Evolutionary conservation across 768 basidiomycete species (phyloP).

Genomic region (Boletus rufocinnamomeus): DNA sequence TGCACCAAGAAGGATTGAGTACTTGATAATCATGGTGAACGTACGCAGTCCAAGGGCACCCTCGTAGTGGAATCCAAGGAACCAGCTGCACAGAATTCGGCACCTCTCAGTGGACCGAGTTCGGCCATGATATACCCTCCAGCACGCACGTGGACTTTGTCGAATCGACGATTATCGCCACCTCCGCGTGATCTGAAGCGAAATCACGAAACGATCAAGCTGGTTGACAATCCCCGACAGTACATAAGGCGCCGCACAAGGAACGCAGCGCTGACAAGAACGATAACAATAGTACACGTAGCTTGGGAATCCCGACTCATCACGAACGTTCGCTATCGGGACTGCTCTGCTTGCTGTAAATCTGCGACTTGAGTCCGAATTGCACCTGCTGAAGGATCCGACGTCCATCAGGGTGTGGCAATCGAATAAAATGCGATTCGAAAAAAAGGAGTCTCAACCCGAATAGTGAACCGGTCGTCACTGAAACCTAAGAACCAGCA

Average conservation of each 20-base stretch:
- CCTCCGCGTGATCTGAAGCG: not conserved
- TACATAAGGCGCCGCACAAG: not conserved
- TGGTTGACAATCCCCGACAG: not conserved
- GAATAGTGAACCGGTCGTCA: not conserved
- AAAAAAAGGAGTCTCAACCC: not conserved
- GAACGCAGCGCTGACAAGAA: not conserved
- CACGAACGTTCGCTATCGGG: not conserved
- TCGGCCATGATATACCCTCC: constrained; percentile 13
- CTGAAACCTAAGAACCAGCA: not conserved
- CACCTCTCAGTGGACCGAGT: not conserved
- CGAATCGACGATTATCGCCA: not conserved
- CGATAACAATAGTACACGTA: not conserved
- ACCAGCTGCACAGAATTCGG: not conserved
- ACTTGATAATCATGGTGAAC: constrained; percentile 18
- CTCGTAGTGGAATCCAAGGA: too few relatives aligned
- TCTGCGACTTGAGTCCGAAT: not conserved
- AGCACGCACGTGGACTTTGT: constrained; percentile 10
- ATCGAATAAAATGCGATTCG: not conserved
- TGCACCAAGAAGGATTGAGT: constrained; percentile 17
- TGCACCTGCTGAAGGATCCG: not conserved
- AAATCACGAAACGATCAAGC: not conserved
- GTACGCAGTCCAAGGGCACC: not conserved
- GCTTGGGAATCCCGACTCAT: not conserved
- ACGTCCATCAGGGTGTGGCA: not conserved
- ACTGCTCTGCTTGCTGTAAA: not conserved